Evolutionary conservation across 2,329 filamentous ascomycete genomes (phyloP), one percentile per base, ranked within the genome.

Genomic region (Fusarium devonianum): DNA sequence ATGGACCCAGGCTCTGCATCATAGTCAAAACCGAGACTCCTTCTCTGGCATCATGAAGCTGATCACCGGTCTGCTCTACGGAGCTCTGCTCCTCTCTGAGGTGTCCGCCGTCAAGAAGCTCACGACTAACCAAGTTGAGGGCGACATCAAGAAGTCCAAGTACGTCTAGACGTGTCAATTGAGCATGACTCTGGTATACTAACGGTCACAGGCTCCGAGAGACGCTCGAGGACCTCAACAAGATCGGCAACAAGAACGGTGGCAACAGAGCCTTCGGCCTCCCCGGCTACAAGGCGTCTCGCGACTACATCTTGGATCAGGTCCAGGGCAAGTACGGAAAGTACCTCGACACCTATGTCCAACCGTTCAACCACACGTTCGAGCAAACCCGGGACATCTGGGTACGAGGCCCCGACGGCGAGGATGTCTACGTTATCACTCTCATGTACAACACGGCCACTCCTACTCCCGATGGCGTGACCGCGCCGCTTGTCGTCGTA

Each of bases 201-300:
- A 34, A 64, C 30, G n/a, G 11, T 6, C 2, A 33, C 39, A 83
- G 82, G 16, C 70, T 86, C 14, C 74, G 79, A 66, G 72, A 74
- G 44, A 80, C 80, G 34, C 76, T 86, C n/a, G 72, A 75, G 61
- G 74, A 77, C 48, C 71, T 86, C 5, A 73, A 85, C 63, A 69
- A 75, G 32, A 85, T 85, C 43, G 82, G 75, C 10, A 69, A 69
- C 21, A 72, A 76, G 40, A 80, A 86, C 59, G 81, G 79, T 28
- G 82, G 82, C 12, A 85, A 84, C 67, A 75, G 83, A 39, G 83
- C 83, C 5, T 85, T 83, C 49, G 83, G 83, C 11, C 70, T 80
- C 8, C 80, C 81, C 1, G 83, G 83, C 11, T 86, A 78, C 72
- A 75, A 77, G 39, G 82, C 81, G 2, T 85, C 82, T 0, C 68